Percentiles rank a stretch among this genome's conserved stretches.
phyloP scores from a whole-genome alignment of 768 basidiomycete species.

The Collybia sp. region DNA sequence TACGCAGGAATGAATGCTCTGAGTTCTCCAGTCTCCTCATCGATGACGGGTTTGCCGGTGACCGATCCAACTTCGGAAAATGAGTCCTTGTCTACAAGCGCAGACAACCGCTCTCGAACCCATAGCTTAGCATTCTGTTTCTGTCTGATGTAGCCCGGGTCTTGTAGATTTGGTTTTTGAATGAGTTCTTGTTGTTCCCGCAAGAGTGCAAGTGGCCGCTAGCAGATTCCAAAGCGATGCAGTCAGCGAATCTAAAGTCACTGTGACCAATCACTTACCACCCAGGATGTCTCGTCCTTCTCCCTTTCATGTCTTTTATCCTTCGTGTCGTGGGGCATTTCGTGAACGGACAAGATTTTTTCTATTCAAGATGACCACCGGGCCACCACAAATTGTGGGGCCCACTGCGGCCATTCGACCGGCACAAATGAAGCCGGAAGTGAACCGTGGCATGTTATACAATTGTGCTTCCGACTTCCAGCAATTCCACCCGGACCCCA shows the following conservation, averaged over 20 bases:
- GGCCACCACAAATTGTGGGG: no score
- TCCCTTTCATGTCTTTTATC: neutral
- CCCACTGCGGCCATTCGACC: no score
- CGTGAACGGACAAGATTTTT: conserved; percentile 35
- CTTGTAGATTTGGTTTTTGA: conserved; percentile 24
- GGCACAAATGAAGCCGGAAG: no score
- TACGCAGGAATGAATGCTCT: conserved; percentile 32
- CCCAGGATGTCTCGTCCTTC: conserved; percentile 24
- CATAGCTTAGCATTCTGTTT: conserved; percentile 32
- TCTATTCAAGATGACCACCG: no score
- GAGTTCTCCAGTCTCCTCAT: conserved; percentile 21
- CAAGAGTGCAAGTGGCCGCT: conserved; percentile 26
- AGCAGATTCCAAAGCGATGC: neutral
- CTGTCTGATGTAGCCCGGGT: conserved; percentile 34
- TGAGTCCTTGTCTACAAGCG: conserved; percentile 26
- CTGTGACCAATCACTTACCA: conserved; percentile 14
- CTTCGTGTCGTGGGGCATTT: conserved; percentile 15
- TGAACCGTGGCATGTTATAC: no score
- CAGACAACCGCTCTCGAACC: conserved; percentile 32
- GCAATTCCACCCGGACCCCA: no score
- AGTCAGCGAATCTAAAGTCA: neutral
- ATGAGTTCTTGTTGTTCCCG: conserved; percentile 26
- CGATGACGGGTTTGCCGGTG: conserved; percentile 26
- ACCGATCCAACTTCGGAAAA: conserved; percentile 32
- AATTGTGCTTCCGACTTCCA: no score